Percentiles rank a stretch among this genome's conserved stretches.
Evolutionary conservation across 495 filamentous ascomycete genomes (phyloP).

Genomic region (Aspergillus egyptiacus): DNA sequence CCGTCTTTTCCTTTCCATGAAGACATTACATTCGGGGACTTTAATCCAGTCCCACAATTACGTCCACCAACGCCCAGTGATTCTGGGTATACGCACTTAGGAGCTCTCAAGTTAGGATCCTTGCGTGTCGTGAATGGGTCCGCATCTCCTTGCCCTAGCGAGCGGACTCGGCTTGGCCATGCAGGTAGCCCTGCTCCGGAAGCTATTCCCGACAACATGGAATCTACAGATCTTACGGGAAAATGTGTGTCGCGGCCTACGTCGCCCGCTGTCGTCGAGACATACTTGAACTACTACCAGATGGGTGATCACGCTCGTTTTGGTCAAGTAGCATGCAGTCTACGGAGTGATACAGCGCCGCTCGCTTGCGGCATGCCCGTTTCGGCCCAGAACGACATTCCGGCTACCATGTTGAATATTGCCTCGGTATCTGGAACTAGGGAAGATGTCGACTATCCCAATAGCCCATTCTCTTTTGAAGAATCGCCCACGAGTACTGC

Average conservation of each 20-base stretch:
- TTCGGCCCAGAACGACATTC: neutral
- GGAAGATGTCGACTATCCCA: constrained; percentile 25
- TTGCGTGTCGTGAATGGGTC: constrained; percentile 46
- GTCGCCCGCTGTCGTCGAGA: neutral
- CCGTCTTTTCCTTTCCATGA: constrained; percentile 16
- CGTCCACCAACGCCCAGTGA: constrained; percentile 39
- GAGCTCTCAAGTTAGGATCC: constrained; percentile 44
- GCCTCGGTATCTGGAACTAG: constrained; percentile 12
- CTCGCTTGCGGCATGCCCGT: neutral
- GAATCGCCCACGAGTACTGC: constrained; percentile 26
- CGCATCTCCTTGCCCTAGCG: constrained; percentile 38
- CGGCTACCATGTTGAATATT: constrained; percentile 19
- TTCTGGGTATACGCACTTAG: constrained; percentile 44
- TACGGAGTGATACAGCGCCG: neutral
- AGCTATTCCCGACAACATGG: constrained; percentile 12
- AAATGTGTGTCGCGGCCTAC: neutral
- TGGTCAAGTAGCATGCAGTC: neutral
- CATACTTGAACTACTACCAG: neutral
- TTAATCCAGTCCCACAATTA: constrained; percentile 2
- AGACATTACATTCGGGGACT: constrained; percentile 7
- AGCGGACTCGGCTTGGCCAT: constrained; percentile 23
- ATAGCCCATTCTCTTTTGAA: constrained; percentile 38
- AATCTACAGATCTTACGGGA: constrained; percentile 5
- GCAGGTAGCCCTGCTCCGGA: constrained; percentile 13
- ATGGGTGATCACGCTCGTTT: neutral